Conservation (phyloP, 208 protist genomes). For the Acanthamoeba culbertsoni region DNA sequence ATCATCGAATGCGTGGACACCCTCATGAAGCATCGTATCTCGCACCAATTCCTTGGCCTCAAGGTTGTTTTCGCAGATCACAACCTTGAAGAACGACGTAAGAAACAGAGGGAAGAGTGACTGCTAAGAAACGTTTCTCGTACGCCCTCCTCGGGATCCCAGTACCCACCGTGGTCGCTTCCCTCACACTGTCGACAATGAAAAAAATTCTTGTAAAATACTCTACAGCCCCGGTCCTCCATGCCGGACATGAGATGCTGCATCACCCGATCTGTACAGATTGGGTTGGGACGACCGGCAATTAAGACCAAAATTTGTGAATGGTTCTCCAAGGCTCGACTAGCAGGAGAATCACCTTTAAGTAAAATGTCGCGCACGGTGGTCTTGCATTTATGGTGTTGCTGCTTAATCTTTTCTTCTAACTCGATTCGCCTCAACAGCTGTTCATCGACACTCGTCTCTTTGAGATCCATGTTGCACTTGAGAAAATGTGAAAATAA, state of each 20-base stretch:
- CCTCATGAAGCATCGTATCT: slow-evolving; percentile 65
- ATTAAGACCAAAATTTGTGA: not conserved
- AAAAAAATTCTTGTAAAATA: slow-evolving; percentile 50
- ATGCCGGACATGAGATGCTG: slow-evolving; percentile 35
- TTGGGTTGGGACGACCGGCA: not conserved
- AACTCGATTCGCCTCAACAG: not conserved
- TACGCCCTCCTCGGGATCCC: slow-evolving; percentile 36
- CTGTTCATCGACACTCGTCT: not conserved
- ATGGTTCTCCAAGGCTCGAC: not conserved
- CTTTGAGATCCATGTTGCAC: not conserved
- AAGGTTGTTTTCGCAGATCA: slow-evolving; percentile 53
- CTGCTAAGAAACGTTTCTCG: not conserved
- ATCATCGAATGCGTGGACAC: slow-evolving; percentile 71
- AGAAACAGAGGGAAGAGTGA: not conserved
- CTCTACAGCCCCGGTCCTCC: not conserved
- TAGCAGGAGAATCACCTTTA: not conserved
- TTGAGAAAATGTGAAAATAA: not conserved
- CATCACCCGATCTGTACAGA: not conserved
- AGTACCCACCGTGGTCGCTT: slow-evolving; percentile 8
- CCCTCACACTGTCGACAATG: not conserved
- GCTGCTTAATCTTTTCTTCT: not conserved
- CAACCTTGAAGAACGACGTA: not conserved
- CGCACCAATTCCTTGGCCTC: slow-evolving; percentile 2
- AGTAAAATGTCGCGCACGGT: not conserved
- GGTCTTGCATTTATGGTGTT: not conserved